These are phyloP conservation scores for Oryza officinalis DNA, from an alignment of 176 grass and related monocot genomes.

Conservation along the genomic window DNA sequence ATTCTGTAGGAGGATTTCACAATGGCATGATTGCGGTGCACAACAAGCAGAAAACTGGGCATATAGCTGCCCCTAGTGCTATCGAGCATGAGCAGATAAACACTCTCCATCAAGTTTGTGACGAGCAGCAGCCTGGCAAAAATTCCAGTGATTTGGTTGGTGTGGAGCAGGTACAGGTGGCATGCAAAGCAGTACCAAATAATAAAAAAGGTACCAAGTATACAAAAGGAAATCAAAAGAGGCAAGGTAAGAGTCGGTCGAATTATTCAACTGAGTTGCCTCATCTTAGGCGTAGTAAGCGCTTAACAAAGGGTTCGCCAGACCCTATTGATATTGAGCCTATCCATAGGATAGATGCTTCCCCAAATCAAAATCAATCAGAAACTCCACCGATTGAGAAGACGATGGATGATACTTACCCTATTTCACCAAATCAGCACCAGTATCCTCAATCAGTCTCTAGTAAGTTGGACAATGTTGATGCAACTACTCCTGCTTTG, in stretches of 20 bases:
- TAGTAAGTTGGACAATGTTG: conserved; percentile 17
- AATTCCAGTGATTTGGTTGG: conserved; percentile 24
- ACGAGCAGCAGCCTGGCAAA: conserved; percentile 28
- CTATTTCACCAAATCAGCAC: conserved; percentile 16
- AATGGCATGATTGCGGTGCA: conserved; percentile 3
- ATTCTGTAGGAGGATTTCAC: neutral
- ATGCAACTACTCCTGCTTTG: conserved; percentile 5
- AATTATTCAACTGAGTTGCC: conserved; percentile 27
- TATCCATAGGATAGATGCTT: conserved; percentile 31
- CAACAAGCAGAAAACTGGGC: conserved; percentile 24
- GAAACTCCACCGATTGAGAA: conserved; percentile 24
- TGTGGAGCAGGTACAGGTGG: conserved; percentile 16
- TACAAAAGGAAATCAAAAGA: conserved; percentile 37
- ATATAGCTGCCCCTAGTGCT: conserved; percentile 20
- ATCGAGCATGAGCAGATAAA: conserved; percentile 19
- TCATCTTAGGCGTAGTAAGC: conserved; percentile 42
- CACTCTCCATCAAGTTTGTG: conserved; percentile 18
- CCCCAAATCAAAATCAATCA: conserved; percentile 25
- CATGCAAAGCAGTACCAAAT: conserved; percentile 10
- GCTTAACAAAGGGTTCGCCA: conserved; percentile 26
- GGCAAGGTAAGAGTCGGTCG: conserved; percentile 10
- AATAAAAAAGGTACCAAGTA: conserved; percentile 17
- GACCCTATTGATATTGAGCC: conserved; percentile 18
- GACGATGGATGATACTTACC: neutral
- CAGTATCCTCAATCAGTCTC: neutral